These are phyloP conservation scores for Austropuccinia psidii DNA, from an alignment of 1,284 basidiomycete species.

Conservation along the genomic window DNA sequence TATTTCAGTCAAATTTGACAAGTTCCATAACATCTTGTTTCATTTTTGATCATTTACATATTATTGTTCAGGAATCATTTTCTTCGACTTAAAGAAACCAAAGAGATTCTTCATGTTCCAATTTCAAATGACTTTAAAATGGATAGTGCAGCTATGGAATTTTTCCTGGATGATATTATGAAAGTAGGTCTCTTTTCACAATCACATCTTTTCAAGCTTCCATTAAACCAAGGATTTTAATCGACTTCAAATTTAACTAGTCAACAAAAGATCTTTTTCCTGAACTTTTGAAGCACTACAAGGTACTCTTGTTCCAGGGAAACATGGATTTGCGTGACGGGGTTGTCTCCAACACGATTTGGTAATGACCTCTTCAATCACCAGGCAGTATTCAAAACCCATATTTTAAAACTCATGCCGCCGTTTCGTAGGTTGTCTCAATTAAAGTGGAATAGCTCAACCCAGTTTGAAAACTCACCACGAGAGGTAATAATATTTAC, in stretches of 20 bases:
- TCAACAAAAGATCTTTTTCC: slow-evolving; percentile 21
- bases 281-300: neutral
- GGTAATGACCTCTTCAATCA: neutral
- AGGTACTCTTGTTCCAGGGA: slow-evolving; percentile 4
- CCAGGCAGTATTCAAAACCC: neutral
- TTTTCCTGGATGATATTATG: slow-evolving; percentile 9
- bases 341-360: neutral
- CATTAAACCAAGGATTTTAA: neutral
- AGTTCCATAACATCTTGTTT: neutral
- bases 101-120: neutral
- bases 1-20: neutral
- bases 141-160: neutral
- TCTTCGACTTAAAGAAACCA: neutral
- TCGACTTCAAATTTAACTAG: neutral
- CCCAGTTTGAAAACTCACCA: neutral
- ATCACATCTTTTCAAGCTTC: neutral
- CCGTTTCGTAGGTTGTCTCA: neutral
- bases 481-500: neutral
- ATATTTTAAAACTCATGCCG: neutral
- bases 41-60: neutral
- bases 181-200: neutral
- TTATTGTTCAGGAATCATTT: slow-evolving; percentile 4
- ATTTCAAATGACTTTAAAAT: neutral
- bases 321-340: slow-evolving; percentile 16
- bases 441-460: neutral